Percentiles rank a stretch among this genome's conserved stretches.
Conservation (phyloP, 2,329 filamentous ascomycete species). For the Falciphora oryzae region DNA sequence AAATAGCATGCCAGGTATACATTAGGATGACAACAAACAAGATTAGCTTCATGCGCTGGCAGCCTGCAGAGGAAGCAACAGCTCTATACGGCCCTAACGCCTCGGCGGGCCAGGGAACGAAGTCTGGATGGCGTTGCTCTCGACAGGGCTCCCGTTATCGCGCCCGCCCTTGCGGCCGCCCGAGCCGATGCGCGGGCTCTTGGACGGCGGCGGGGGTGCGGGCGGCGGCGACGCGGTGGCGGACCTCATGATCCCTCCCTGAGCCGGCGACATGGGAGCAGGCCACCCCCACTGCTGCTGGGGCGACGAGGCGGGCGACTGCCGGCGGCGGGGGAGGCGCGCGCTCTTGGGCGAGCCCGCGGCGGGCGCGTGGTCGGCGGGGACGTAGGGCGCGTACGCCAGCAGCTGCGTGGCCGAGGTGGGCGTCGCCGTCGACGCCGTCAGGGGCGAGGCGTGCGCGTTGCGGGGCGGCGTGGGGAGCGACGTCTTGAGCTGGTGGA, state of each 20-base stretch:
- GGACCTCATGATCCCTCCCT: not conserved
- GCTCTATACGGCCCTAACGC: not conserved
- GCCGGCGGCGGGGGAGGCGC: not conserved
- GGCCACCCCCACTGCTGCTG: constrained; percentile 9
- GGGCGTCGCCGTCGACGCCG: constrained; percentile 19
- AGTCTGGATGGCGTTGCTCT: constrained; percentile 30
- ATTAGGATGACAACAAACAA: not conserved
- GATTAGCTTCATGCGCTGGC: not conserved
- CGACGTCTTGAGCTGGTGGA: constrained; percentile 20
- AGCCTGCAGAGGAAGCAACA: not conserved
- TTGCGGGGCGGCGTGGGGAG: constrained; percentile 17
- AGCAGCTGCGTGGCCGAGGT: constrained; percentile 17
- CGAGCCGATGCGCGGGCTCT: constrained; percentile 15
- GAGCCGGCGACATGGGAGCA: constrained; percentile 1
- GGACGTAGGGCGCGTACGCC: constrained; percentile 15
- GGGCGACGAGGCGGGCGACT: not conserved
- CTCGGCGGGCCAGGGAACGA: constrained; percentile 34
- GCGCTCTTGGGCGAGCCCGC: not conserved
- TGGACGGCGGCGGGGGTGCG: constrained; percentile 26
- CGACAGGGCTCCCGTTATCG: constrained; percentile 26
- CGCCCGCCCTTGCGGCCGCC: not conserved
- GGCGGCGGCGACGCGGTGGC: constrained; percentile 5
- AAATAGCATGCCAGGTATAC: not conserved
- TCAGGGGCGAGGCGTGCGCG: constrained; percentile 7
- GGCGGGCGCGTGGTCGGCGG: constrained; percentile 15